Percentiles rank a stretch among this genome's conserved stretches.
These are phyloP conservation scores for Phlebiopsis gigantea DNA, from an alignment of 768 basidiomycete species.

Conservation along the genomic window DNA sequence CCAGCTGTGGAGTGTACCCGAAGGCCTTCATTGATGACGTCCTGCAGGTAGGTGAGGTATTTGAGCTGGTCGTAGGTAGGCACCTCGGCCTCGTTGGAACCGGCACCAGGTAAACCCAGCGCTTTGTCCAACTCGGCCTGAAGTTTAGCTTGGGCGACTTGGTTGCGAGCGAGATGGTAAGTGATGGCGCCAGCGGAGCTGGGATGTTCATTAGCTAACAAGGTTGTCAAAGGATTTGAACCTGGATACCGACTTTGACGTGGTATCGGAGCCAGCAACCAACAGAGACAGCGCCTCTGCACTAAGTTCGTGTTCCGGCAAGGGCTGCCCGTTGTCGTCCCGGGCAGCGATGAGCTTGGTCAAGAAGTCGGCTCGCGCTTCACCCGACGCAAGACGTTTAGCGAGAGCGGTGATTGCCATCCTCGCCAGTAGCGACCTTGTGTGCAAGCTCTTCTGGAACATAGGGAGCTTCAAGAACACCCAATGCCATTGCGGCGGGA, in stretches of 20 bases:
- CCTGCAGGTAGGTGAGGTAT: slow-evolving; percentile 23
- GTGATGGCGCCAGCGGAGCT: slow-evolving; percentile 7
- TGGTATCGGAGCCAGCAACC: slow-evolving; percentile 17
- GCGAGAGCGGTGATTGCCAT: slow-evolving; percentile 11
- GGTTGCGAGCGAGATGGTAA: slow-evolving; percentile 7
- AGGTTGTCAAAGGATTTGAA: background rate
- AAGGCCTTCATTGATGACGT: slow-evolving; percentile 27
- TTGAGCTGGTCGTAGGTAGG: slow-evolving; percentile 13
- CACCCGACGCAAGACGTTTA: slow-evolving; percentile 2
- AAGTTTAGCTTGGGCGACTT: slow-evolving; percentile 1
- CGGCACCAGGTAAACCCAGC: background rate
- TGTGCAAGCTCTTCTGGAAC: background rate
- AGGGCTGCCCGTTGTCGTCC: slow-evolving; percentile 13
- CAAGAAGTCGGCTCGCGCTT: slow-evolving; percentile 9
- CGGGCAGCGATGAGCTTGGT: slow-evolving; percentile 10
- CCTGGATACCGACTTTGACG: slow-evolving; percentile 9
- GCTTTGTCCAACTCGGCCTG: slow-evolving; percentile 10
- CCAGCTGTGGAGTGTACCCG: slow-evolving; percentile 27
- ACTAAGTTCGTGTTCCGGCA: slow-evolving; percentile 9
- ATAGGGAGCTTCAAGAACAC: background rate
- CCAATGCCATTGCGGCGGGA: slow-evolving; percentile 4
- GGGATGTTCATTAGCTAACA: background rate
- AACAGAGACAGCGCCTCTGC: slow-evolving; percentile 11
- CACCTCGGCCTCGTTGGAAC: background rate
- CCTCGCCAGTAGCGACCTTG: background rate